A percentile compares a stretch with the other conserved stretches of the same genome.
Conservation (phyloP, 1,284 basidiomycete genomes). For the Heliocybe sulcata region DNA sequence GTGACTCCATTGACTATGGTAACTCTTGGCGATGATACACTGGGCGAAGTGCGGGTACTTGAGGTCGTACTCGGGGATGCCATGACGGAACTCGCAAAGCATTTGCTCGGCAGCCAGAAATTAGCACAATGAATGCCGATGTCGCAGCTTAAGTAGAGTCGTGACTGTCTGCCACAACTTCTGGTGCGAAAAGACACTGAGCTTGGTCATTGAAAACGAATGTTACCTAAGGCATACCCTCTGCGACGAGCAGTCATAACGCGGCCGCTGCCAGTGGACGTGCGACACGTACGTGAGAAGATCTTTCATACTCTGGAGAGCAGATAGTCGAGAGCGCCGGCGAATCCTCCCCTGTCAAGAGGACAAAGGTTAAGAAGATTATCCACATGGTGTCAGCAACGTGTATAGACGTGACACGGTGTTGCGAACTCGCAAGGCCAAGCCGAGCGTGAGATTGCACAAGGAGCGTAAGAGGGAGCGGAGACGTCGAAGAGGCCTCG, state of each 20-base stretch:
- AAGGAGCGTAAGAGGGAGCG: conserved; percentile 41
- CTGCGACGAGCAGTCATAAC: not conserved
- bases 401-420: conserved; percentile 30
- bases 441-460: conserved; percentile 35
- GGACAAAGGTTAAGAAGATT: conserved; percentile 10
- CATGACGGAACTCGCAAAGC: conserved; percentile 63
- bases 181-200: not conserved
- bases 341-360: conserved; percentile 16
- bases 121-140: conserved; percentile 1
- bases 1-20: conserved; percentile 4
- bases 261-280: not conserved
- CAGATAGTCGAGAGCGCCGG: not conserved
- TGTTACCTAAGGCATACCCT: not conserved
- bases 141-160: not conserved
- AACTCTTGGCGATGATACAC: conserved; percentile 14
- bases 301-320: not conserved
- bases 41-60: conserved; percentile 18
- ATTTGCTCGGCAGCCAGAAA: conserved; percentile 13
- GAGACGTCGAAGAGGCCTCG: conserved; percentile 37
- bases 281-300: conserved; percentile 2
- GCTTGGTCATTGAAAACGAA: not conserved
- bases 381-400: conserved; percentile 13
- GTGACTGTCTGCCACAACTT: not conserved
- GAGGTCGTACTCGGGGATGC: conserved; percentile 20
- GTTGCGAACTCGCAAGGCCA: conserved; percentile 44